Conservation (phyloP, 148 eudicot genomes). For the Fagopyrum tataricum region DNA sequence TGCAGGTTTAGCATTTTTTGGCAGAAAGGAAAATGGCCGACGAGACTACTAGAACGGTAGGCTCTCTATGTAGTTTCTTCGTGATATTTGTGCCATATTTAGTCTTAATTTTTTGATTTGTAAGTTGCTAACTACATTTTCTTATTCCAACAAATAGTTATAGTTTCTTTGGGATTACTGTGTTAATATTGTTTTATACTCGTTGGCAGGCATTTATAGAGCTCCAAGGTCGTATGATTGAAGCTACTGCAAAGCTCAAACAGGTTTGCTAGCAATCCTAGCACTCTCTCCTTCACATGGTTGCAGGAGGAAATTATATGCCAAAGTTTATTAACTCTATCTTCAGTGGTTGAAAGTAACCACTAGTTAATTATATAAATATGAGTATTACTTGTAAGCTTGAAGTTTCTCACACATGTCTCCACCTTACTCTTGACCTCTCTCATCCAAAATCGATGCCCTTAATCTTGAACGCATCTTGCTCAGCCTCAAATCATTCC, state of each 20-base stretch:
- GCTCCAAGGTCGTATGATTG: slow-evolving; percentile 18
- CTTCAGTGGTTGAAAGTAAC: not conserved
- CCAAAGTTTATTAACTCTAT: not conserved
- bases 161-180: not conserved
- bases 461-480: not conserved
- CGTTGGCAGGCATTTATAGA: slow-evolving; percentile 14
- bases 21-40: slow-evolving; percentile 15
- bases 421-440: no score
- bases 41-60: slow-evolving; percentile 14
- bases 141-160: not conserved
- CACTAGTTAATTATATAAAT: not conserved
- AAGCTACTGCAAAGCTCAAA: slow-evolving; percentile 16
- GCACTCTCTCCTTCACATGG: not conserved
- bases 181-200: not conserved
- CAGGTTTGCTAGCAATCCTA: slow-evolving; percentile 1
- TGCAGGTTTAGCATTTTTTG: not conserved
- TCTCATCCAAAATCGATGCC: not conserved
- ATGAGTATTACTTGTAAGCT: not conserved
- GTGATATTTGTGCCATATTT: not conserved
- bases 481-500: no score
- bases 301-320: not conserved
- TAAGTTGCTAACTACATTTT: not conserved
- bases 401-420: no score
- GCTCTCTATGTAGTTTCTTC: not conserved
- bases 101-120: not conserved